Conservation (phyloP, 176 grass and related monocot genomes). For the Aegilops speltoides region DNA sequence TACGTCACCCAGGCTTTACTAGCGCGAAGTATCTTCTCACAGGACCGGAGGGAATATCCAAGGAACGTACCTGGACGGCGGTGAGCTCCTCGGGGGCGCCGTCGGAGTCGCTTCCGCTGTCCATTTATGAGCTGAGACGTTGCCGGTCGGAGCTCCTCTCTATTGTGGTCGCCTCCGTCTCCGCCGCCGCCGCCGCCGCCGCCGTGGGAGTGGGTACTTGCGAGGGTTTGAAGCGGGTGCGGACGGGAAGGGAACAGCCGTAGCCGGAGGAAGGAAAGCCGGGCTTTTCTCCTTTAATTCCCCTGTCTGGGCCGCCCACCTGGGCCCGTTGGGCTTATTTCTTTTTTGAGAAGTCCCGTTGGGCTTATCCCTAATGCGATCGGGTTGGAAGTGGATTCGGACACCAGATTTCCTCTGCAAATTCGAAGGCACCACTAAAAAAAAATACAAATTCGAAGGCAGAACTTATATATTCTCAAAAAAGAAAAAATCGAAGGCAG, state of each 20-base stretch:
- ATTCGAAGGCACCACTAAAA: not conserved
- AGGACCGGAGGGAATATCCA: not conserved
- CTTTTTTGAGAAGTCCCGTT: too few relatives aligned
- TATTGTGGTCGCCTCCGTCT: not conserved
- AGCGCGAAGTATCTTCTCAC: not conserved
- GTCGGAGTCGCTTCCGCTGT: conserved; percentile 54
- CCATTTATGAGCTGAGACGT: not conserved
- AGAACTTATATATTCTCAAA: too few relatives aligned
- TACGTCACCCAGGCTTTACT: not conserved
- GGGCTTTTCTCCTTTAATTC: not conserved
- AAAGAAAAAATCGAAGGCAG: too few relatives aligned
- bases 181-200: conserved; percentile 13
- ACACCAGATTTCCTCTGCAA: not conserved
- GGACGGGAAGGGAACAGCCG: not conserved
- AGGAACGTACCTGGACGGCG: conserved; percentile 37
- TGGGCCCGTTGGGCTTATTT: not conserved
- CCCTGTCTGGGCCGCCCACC: not conserved
- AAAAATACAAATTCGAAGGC: not conserved
- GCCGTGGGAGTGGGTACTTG: not conserved
- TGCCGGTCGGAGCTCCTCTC: conserved; percentile 8
- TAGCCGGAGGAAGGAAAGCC: not conserved
- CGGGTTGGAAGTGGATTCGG: not conserved
- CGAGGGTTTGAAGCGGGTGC: conserved; percentile 9
- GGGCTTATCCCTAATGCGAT: not conserved
- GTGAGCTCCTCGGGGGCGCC: conserved; percentile 54